Conservation (phyloP, 2,329 filamentous ascomycete genomes). For the Colletotrichum kahawae region DNA sequence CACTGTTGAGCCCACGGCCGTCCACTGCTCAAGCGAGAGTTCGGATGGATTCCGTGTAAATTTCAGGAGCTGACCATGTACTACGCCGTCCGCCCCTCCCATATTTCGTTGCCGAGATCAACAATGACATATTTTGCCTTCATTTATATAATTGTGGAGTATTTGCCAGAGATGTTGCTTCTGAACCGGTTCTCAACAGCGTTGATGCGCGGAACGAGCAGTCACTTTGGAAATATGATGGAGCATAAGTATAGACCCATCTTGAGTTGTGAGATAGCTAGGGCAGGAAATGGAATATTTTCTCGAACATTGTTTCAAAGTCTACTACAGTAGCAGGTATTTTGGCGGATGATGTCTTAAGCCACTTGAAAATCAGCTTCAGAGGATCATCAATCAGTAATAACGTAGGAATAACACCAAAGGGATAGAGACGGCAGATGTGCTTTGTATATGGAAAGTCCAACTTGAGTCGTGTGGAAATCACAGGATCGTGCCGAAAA, state of each 20-base stretch:
- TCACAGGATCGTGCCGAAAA: no score
- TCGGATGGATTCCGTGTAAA: not conserved
- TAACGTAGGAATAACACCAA: not conserved
- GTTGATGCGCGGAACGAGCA: not conserved
- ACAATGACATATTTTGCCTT: not conserved
- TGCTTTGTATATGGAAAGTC: not conserved
- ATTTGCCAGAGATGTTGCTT: not conserved
- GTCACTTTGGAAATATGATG: not conserved
- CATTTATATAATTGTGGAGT: not conserved
- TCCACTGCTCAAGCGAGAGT: not conserved
- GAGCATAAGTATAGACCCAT: not conserved
- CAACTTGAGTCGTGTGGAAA: no score
- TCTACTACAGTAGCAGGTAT: not conserved
- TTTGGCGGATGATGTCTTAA: not conserved
- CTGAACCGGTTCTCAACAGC: not conserved
- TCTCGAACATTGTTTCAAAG: no score
- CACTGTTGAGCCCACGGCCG: not conserved
- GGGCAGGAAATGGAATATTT: not conserved
- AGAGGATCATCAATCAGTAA: not conserved
- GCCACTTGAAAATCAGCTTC: not conserved
- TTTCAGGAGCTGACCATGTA: not conserved
- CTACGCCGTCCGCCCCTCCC: no score
- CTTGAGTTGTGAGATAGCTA: not conserved
- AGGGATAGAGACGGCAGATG: not conserved
- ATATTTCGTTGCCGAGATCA: not conserved